Evolutionary conservation across 2,329 filamentous ascomycete genomes (phyloP), one percentile per base, ranked within the genome.

Genomic region (Trichoderma polysporum): DNA sequence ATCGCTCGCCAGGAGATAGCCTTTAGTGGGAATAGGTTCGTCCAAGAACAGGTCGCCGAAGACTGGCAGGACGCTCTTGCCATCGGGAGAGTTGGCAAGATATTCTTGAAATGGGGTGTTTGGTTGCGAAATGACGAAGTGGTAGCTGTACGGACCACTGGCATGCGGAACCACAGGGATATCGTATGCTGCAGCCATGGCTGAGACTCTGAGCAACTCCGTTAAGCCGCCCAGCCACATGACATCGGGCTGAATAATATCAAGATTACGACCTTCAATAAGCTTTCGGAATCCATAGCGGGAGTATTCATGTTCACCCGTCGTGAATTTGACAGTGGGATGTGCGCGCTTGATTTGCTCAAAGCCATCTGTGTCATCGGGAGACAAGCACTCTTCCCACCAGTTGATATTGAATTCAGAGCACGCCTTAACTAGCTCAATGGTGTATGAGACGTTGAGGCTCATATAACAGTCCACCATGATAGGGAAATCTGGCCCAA

Each of bases 391-490:
- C 82, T 97, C 94, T 82, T 97, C 94, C 93, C 93, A 97, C 94
- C 94, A 97, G 82, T 97, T 93, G 77, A 97, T 94, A 78, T 94
- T 86, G 71, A 97, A 86, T 72, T 93, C 89, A 73, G 92, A 87
- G 76, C 90, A 93, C 60, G 90, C 90, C 80, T 94, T 91, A 68
- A 91, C 94, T 27, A 97, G 85, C 79, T 97, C 91, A 72, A 97
- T 97, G 4, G 92, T 97, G 81, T 97, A 97, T 1, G 91, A 83
- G 29, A 97, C 94, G 74, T 94, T 97, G 74, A 97, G 83, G 72
- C 91, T 94, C 94, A 97, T 97, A 81, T 97, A 97, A 84, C 94
- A 97, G 81, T 97, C 94, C 5, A 97, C 94, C 84, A 96, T 94
- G 71, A 97, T 85, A 53, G 94, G 94, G 77, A 95, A 97, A 77